A percentile compares a stretch with the other conserved stretches of the same genome.
These are phyloP conservation scores for Hericium rajendrae DNA, from an alignment of 768 basidiomycete genomes.

Conservation along the genomic window DNA sequence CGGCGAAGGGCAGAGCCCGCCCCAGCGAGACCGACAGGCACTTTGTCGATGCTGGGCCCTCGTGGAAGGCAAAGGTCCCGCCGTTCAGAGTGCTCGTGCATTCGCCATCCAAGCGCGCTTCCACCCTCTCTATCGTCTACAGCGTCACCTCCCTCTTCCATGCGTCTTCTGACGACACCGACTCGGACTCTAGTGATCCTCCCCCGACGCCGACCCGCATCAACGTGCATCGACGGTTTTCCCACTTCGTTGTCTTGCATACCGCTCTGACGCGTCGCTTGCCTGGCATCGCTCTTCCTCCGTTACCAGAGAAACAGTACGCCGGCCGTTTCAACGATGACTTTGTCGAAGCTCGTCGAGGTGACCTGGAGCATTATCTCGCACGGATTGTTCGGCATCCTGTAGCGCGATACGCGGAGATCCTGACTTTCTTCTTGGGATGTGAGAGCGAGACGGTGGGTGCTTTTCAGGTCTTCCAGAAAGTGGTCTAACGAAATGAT, in stretches of 20 bases:
- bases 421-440: constrained; percentile 69
- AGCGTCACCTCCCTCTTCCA: constrained; percentile 67
- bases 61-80: constrained; percentile 68
- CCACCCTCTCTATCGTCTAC: constrained; percentile 61
- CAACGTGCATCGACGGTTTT: constrained; percentile 76
- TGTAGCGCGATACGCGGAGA: constrained; percentile 67
- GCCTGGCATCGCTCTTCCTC: constrained; percentile 70
- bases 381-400: constrained; percentile 64
- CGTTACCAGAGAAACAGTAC: constrained; percentile 81
- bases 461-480: constrained; percentile 1
- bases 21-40: constrained; percentile 51
- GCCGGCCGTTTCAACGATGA: constrained; percentile 70
- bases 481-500: background rate
- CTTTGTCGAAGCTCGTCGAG: constrained; percentile 74
- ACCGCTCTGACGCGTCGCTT: constrained; percentile 58
- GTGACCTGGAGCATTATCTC: constrained; percentile 76
- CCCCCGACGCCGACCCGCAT: constrained; percentile 35
- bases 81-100: constrained; percentile 69
- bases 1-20: constrained; percentile 6
- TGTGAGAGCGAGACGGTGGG: constrained; percentile 69
- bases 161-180: constrained; percentile 16
- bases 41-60: constrained; percentile 58
- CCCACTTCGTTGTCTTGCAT: constrained; percentile 74
- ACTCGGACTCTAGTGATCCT: constrained; percentile 15
- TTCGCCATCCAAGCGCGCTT: constrained; percentile 68